A percentile compares a stretch with the other conserved stretches of the same genome.
phyloP scores from a whole-genome alignment of 2,329 filamentous ascomycete genomes.

The Zymoseptoria crescenta region DNA sequence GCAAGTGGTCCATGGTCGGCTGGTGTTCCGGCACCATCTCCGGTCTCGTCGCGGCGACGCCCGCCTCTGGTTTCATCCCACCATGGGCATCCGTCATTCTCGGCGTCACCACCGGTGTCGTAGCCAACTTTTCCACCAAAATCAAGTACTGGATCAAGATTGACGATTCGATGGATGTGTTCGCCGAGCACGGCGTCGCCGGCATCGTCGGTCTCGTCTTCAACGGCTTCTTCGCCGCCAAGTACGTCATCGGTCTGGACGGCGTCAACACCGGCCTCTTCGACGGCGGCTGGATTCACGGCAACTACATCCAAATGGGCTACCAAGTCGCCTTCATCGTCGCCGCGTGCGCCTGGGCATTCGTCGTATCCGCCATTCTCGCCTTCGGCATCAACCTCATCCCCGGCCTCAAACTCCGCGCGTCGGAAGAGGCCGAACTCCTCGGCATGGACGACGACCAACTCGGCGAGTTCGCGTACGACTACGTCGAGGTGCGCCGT shows the following conservation, averaged over 20 bases:
- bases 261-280: slow-evolving; percentile 57
- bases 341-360: slow-evolving; percentile 59
- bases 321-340: slow-evolving; percentile 72
- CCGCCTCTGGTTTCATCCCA: slow-evolving; percentile 70
- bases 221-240: slow-evolving; percentile 64
- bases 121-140: slow-evolving; percentile 83
- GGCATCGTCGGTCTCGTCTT: slow-evolving; percentile 74
- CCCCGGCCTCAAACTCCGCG: slow-evolving; percentile 71
- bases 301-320: slow-evolving; percentile 67
- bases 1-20: slow-evolving; percentile 90
- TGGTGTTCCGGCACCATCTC: slow-evolving; percentile 88
- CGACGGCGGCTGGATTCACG: slow-evolving; percentile 64
- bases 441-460: slow-evolving; percentile 87
- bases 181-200: slow-evolving; percentile 80
- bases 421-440: slow-evolving; percentile 72
- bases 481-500: slow-evolving; percentile 81
- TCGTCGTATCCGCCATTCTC: slow-evolving; percentile 64
- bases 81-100: slow-evolving; percentile 56
- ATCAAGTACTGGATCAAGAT: slow-evolving; percentile 69
- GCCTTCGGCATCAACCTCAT: slow-evolving; percentile 68
- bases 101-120: slow-evolving; percentile 55
- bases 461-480: slow-evolving; percentile 83
- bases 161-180: slow-evolving; percentile 83
- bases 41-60: slow-evolving; percentile 79
- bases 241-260: slow-evolving; percentile 65